Percentiles rank a stretch among this genome's conserved stretches.
phyloP scores from a whole-genome alignment of 768 basidiomycete species.

The Hygrocybe punicea region DNA sequence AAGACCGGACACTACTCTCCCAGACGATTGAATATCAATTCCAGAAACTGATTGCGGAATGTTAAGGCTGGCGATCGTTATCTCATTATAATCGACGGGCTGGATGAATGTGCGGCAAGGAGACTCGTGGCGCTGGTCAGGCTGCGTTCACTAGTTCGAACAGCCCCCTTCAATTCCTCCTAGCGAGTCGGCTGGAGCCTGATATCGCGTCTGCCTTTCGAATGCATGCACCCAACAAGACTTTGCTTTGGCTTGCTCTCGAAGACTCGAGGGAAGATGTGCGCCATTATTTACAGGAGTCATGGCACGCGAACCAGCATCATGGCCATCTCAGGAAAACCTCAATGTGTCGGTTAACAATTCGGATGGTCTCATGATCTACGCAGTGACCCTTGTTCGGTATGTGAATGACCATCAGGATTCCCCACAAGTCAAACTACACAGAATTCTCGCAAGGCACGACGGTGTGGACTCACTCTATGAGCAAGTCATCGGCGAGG shows the following conservation, averaged over 20 bases:
- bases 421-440: constrained; percentile 4
- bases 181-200: constrained; percentile 33
- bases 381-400: constrained; percentile 2
- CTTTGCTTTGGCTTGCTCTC: constrained; percentile 1
- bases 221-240: not conserved
- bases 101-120: constrained; percentile 33
- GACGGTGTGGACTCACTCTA: constrained; percentile 14
- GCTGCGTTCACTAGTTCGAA: constrained; percentile 16
- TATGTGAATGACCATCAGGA: constrained; percentile 1
- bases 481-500: constrained; percentile 6
- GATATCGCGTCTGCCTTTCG: constrained; percentile 21
- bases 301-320: not conserved
- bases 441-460: not conserved
- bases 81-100: constrained; percentile 34
- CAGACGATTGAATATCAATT: constrained; percentile 21
- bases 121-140: constrained; percentile 27
- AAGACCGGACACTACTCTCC: not conserved
- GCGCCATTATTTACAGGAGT: constrained; percentile 1
- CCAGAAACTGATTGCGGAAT: constrained; percentile 27
- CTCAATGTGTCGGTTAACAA: not conserved
- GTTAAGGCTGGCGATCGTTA: not conserved
- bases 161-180: constrained; percentile 30
- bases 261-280: constrained; percentile 8
- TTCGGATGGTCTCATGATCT: constrained; percentile 5
- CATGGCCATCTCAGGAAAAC: constrained; percentile 4